Base-by-base conservation (phyloP, 495 filamentous ascomycete species). In the Massariosphaeria phaeospora region DNA sequence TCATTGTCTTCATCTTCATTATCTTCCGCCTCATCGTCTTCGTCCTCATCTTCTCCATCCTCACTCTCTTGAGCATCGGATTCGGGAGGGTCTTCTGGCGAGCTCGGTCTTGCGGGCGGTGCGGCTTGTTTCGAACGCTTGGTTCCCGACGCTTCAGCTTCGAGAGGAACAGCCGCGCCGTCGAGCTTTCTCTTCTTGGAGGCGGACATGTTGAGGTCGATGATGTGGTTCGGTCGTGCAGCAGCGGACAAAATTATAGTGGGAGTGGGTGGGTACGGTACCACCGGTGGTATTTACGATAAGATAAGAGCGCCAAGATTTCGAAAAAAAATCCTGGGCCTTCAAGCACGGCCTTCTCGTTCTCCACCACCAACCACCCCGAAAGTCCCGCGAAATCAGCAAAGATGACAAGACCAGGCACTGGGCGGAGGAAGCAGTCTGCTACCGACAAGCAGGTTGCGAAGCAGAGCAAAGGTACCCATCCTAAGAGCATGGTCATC, bases 401-500 rank as follows among this genome's bases (percentile, higher is more conserved):
- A 30, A 52, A 27, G 11, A 62, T 56, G 53, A 53, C 21, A 25
- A 33, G 52, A 47, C 21, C 27, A 57, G 30, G 50, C 33, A 57
- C 23, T 33, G 23, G 40, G 20, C 26, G 59, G 26, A 45, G 42
- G 17, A 55, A 51, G 36, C 57, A 61, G 51, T 61, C 57, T 31
- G 57, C 29, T 20, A 27, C 43, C 13, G 57, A 61, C 45, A 61
- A 61, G 39, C 39, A 24, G 0, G 39, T 44, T 12, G 50, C 55
- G 36, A 41, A 53, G 25, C 41, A 23, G 12, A 47, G 31, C 1
- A 70, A 69, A 57, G 80, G 80, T 52, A 78, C 81, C 45, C n/a
- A n/a, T n/a, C 93, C 93, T 13, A 96, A 95, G 76, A 91, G 85
- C 63, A 97, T 99, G 94, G 93, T 99, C 47, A 94, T 99, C 70